Conservation (phyloP, 2,329 filamentous ascomycete genomes). For the Pseudogymnoascus sp. region DNA sequence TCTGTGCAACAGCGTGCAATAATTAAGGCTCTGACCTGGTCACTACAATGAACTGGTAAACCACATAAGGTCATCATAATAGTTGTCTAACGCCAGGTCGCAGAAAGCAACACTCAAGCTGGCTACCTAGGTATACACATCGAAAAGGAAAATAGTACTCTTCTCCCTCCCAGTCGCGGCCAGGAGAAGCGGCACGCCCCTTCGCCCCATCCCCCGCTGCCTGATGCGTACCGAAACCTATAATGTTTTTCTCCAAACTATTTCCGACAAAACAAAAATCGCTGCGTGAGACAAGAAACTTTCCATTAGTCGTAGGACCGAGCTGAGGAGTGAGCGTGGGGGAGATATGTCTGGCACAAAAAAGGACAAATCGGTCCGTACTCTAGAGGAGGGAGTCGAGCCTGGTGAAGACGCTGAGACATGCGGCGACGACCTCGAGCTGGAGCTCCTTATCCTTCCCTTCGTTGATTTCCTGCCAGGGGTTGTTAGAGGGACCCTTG, state of each 20-base stretch:
- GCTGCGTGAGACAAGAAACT: background rate
- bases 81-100: slow-evolving; percentile 6
- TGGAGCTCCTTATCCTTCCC: slow-evolving; percentile 92
- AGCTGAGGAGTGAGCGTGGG: background rate
- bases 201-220: background rate
- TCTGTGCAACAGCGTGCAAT: background rate
- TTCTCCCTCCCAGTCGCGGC: background rate
- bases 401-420: slow-evolving; percentile 92
- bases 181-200: background rate
- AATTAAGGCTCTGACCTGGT: background rate
- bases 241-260: slow-evolving; percentile 1
- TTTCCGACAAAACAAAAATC: slow-evolving; percentile 1
- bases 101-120: slow-evolving; percentile 6
- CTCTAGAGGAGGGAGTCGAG: slow-evolving; percentile 84
- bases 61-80: slow-evolving; percentile 2
- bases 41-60: background rate
- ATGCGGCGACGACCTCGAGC: slow-evolving; percentile 89
- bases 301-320: background rate
- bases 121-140: slow-evolving; percentile 6
- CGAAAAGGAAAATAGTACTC: slow-evolving; percentile 4
- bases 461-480: slow-evolving; percentile 61
- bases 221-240: slow-evolving; percentile 1
- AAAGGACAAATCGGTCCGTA: background rate
- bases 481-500: background rate
- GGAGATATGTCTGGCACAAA: slow-evolving; percentile 1